phyloP scores from a whole-genome alignment of 345 rosid genomes.

The Lepidium africanum region DNA sequence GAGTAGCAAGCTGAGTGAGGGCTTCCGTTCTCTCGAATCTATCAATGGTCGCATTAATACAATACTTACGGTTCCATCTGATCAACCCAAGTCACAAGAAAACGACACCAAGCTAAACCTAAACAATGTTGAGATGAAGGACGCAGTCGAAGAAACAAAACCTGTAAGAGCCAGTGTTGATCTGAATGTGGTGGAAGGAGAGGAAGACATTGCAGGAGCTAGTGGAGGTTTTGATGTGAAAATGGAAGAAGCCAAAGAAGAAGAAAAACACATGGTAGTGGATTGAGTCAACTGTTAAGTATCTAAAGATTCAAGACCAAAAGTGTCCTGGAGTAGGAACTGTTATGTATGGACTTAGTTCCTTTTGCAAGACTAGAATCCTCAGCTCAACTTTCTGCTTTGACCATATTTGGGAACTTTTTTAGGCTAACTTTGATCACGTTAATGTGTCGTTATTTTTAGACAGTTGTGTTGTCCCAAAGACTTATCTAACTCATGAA shows the following conservation, averaged over 20 bases:
- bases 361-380: background rate
- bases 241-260: constrained; percentile 27
- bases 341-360: background rate
- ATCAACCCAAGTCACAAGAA: constrained; percentile 17
- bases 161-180: constrained; percentile 18
- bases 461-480: background rate
- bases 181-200: constrained; percentile 25
- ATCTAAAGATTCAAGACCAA: constrained; percentile 7
- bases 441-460: background rate
- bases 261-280: background rate
- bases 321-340: constrained; percentile 1
- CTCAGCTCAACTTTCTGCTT: background rate
- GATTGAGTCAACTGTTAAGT: constrained; percentile 6
- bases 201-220: constrained; percentile 20
- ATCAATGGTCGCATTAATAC: constrained; percentile 33
- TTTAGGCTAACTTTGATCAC: background rate
- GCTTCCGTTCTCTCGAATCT: constrained; percentile 44
- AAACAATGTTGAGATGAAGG: constrained; percentile 24
- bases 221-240: constrained; percentile 26
- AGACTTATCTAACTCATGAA: background rate
- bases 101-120: constrained; percentile 18
- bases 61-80: constrained; percentile 38
- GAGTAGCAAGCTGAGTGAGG: constrained; percentile 41
- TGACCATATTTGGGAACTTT: background rate
- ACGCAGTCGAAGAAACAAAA: constrained; percentile 17